A percentile compares a stretch with the other conserved stretches of the same genome.
These are phyloP conservation scores for Penicillium fuscoglaucum DNA, from an alignment of 2,329 filamentous ascomycete genomes.

Conservation along the genomic window DNA sequence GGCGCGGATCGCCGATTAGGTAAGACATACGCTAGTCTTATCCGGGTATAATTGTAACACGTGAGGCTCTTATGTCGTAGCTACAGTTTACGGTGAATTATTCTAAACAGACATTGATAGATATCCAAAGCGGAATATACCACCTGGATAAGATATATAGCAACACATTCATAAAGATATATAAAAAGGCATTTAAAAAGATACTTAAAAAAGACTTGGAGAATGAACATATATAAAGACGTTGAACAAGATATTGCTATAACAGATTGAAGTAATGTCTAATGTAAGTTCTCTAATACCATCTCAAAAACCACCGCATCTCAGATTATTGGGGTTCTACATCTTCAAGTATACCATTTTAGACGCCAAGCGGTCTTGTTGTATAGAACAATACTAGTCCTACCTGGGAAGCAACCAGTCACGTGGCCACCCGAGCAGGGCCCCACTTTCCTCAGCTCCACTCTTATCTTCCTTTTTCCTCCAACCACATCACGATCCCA, in stretches of 20 bases:
- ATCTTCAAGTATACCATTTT: background rate
- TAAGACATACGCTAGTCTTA: constrained; percentile 17
- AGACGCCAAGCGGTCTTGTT: background rate
- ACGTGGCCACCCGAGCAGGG: background rate
- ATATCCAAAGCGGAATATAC: too few relatives aligned
- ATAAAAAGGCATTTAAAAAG: background rate
- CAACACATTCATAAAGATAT: background rate
- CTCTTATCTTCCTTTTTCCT: background rate
- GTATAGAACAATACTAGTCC: too few relatives aligned
- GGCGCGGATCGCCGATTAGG: constrained; percentile 18
- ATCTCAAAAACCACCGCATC: background rate
- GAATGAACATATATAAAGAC: too few relatives aligned
- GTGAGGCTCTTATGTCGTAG: constrained; percentile 16
- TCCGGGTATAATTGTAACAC: constrained; percentile 21
- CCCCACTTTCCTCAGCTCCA: background rate
- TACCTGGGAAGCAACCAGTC: too few relatives aligned
- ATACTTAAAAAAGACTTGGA: background rate
- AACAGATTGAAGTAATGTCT: background rate
- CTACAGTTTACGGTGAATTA: too few relatives aligned
- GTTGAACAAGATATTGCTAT: too few relatives aligned
- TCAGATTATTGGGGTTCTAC: background rate
- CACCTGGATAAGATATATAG: too few relatives aligned
- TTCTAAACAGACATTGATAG: background rate
- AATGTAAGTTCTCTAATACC: background rate
- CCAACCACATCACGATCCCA: background rate